These are phyloP conservation scores for Annona squamosa DNA, from an alignment of 164 flowering plant genomes.

Conservation along the genomic window DNA sequence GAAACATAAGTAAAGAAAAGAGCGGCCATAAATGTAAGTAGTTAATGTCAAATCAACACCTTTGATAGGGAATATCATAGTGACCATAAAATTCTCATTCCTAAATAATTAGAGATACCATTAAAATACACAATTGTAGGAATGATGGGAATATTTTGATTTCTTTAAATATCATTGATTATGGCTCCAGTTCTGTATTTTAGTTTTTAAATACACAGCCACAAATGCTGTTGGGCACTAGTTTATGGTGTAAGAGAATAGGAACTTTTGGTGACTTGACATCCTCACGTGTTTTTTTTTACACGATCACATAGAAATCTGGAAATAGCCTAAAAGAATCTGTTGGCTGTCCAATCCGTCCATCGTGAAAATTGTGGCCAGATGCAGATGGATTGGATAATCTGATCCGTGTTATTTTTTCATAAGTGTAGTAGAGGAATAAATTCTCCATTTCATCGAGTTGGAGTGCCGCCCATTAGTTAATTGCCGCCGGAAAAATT, in stretches of 20 bases:
- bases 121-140: not conserved
- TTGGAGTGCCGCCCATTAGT: too few relatives aligned
- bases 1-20: too few relatives aligned
- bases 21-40: not conserved
- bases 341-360: not conserved
- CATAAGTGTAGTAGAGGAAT: not conserved
- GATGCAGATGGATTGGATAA: not conserved
- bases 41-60: not conserved
- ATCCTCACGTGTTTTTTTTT: not conserved
- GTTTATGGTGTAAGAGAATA: not conserved
- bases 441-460: too few relatives aligned
- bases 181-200: not conserved
- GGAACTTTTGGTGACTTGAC: not conserved
- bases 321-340: not conserved
- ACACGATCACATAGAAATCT: not conserved
- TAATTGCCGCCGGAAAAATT: too few relatives aligned
- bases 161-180: slow-evolving; percentile 3
- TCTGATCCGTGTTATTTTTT: not conserved
- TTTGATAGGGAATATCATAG: not conserved
- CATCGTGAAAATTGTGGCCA: not conserved
- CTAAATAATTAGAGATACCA: not conserved
- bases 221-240: slow-evolving; percentile 30
- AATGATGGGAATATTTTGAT: not conserved
- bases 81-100: not conserved
- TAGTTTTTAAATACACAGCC: slow-evolving; percentile 1